Evolutionary conservation across 805 yeast species (phyloP).

Genomic region (Teunomyces pallodes): DNA sequence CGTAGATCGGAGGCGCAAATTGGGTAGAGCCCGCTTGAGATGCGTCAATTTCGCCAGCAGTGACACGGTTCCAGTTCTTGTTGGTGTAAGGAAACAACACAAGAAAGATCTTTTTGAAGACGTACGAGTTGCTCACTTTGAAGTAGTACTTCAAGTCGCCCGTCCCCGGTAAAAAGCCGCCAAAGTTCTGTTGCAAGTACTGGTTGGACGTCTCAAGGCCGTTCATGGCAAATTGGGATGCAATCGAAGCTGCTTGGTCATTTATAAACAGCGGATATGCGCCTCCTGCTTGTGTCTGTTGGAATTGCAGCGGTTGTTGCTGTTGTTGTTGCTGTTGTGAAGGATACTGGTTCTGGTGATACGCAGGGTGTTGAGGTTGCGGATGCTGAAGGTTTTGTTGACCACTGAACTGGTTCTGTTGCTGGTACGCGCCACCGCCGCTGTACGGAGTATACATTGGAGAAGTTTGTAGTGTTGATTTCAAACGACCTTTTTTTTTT

Average conservation of each 20-base stretch:
- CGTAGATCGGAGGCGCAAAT: slow-evolving; percentile 78
- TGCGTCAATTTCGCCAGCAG: slow-evolving; percentile 23
- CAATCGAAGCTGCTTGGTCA: slow-evolving; percentile 81
- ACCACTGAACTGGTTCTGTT: slow-evolving; percentile 5
- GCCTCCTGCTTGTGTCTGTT: slow-evolving; percentile 15
- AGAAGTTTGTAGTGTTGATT: not conserved
- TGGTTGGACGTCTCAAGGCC: slow-evolving; percentile 82
- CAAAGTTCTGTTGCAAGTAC: slow-evolving; percentile 71
- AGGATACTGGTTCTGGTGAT: slow-evolving; percentile 17
- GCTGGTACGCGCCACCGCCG: slow-evolving; percentile 15
- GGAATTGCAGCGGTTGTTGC: slow-evolving; percentile 22
- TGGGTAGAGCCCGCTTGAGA: not conserved
- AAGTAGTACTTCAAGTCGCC: slow-evolving; percentile 78
- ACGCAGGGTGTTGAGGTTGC: slow-evolving; percentile 26
- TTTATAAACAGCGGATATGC: slow-evolving; percentile 49
- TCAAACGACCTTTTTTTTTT: not conserved
- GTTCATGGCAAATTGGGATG: slow-evolving; percentile 81
- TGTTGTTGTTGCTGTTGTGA: slow-evolving; percentile 28
- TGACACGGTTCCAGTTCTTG: slow-evolving; percentile 73
- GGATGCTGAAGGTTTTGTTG: slow-evolving; percentile 29
- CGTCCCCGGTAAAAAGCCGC: slow-evolving; percentile 46
- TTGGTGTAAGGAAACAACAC: slow-evolving; percentile 85
- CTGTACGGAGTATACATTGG: slow-evolving; percentile 42
- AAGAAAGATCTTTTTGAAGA: slow-evolving; percentile 64
- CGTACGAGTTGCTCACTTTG: slow-evolving; percentile 88